Conservation (phyloP, 345 rosid species). For the Brassica incana region DNA sequence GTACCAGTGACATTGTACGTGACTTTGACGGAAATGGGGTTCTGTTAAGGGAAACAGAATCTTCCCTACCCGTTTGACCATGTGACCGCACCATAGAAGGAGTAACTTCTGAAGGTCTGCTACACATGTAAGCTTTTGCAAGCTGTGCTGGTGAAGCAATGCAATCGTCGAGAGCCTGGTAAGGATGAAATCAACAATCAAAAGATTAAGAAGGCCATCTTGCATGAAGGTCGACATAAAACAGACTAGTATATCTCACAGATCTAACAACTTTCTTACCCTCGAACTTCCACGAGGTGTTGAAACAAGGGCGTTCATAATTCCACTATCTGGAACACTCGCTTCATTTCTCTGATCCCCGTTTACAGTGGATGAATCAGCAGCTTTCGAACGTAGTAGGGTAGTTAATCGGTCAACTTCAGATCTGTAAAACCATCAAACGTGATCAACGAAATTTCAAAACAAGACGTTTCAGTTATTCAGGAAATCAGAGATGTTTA, state of each 20-base stretch:
- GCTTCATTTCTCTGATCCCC: constrained; percentile 51
- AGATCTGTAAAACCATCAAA: constrained; percentile 50
- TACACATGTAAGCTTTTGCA: constrained; percentile 94
- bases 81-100: constrained; percentile 52
- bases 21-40: constrained; percentile 46
- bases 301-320: constrained; percentile 39
- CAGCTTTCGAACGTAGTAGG: constrained; percentile 61
- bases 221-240: background rate
- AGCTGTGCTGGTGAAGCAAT: constrained; percentile 87
- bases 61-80: constrained; percentile 49
- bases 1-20: constrained; percentile 51
- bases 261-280: constrained; percentile 41
- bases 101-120: constrained; percentile 73
- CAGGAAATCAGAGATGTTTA: too few species aligned
- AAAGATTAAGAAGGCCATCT: background rate
- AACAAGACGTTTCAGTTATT: background rate
- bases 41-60: constrained; percentile 43
- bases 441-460: constrained; percentile 3
- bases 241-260: background rate
- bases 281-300: constrained; percentile 49
- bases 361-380: constrained; percentile 43
- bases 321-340: constrained; percentile 44
- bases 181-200: constrained; percentile 4
- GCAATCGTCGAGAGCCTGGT: constrained; percentile 67
- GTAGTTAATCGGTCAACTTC: constrained; percentile 82